phyloP scores from a whole-genome alignment of 768 basidiomycete species.

The Lyophyllum decastes region DNA sequence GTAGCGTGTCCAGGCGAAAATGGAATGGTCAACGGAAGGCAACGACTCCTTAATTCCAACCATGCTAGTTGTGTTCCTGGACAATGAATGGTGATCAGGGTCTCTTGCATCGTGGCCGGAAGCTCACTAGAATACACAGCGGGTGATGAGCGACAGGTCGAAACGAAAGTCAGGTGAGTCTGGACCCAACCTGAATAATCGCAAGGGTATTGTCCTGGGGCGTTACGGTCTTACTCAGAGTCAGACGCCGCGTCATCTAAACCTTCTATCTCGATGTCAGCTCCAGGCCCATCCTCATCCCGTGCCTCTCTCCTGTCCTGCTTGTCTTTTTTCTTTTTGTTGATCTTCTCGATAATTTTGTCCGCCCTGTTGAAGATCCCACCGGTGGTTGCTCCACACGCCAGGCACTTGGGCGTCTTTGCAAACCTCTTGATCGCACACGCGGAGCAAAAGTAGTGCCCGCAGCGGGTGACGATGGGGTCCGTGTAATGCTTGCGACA shows the following conservation, averaged over 20 bases:
- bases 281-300: slow-evolving; percentile 36
- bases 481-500: slow-evolving; percentile 95
- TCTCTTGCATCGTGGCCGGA: not conserved
- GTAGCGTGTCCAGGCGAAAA: not conserved
- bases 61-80: slow-evolving; percentile 1
- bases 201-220: not conserved
- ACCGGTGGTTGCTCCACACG: slow-evolving; percentile 89
- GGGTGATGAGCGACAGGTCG: not conserved
- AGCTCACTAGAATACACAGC: not conserved
- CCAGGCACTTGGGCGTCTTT: slow-evolving; percentile 94
- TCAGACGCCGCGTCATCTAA: slow-evolving; percentile 30
- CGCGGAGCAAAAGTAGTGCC: slow-evolving; percentile 93
- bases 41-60: not conserved
- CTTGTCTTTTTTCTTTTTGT: slow-evolving; percentile 66
- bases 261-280: slow-evolving; percentile 63
- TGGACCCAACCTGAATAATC: not conserved
- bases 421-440: slow-evolving; percentile 95
- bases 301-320: slow-evolving; percentile 52
- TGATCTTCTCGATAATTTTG: slow-evolving; percentile 87
- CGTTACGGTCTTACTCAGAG: slow-evolving; percentile 22
- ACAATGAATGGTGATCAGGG: slow-evolving; percentile 4
- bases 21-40: not conserved
- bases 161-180: not conserved
- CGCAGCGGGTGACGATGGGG: slow-evolving; percentile 94
- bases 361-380: slow-evolving; percentile 97